These are phyloP conservation scores for Colletotrichum incanum DNA, from an alignment of 2,329 filamentous ascomycete genomes.

Conservation along the genomic window DNA sequence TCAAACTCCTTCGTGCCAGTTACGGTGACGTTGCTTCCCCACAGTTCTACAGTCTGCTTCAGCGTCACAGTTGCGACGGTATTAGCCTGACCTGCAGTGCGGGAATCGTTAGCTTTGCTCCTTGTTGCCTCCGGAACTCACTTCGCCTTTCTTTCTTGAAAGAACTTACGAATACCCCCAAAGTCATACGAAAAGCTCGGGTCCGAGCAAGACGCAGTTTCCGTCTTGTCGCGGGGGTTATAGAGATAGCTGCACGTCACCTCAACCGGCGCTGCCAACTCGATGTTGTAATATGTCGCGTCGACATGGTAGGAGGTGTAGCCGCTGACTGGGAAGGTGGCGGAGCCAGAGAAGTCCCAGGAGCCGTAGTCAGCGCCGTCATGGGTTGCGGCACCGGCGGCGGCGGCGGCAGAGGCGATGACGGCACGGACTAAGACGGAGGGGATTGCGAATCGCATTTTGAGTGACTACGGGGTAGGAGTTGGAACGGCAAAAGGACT, in stretches of 20 bases:
- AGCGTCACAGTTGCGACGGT: slow-evolving; percentile 19
- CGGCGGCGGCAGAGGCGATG: background rate
- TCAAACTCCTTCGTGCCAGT: slow-evolving; percentile 11
- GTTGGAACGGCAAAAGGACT: too few relatives aligned
- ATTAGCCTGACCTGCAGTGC: slow-evolving; percentile 1
- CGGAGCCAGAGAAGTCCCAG: slow-evolving; percentile 29
- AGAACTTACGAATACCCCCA: slow-evolving; percentile 14
- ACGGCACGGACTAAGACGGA: background rate
- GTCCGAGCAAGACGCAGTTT: slow-evolving; percentile 23
- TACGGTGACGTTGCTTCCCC: slow-evolving; percentile 9
- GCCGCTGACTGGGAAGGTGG: slow-evolving; percentile 14
- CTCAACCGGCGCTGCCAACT: slow-evolving; percentile 10
- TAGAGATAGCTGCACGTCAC: slow-evolving; percentile 30
- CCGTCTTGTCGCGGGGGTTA: slow-evolving; percentile 12
- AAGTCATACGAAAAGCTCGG: slow-evolving; percentile 31
- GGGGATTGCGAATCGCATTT: slow-evolving; percentile 2
- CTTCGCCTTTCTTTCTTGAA: too few relatives aligned
- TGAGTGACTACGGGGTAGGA: background rate
- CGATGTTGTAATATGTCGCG: slow-evolving; percentile 15
- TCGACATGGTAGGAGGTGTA: slow-evolving; percentile 24
- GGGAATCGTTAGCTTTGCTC: background rate
- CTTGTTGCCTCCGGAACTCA: background rate
- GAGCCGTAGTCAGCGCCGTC: slow-evolving; percentile 21
- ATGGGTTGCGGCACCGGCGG: background rate
- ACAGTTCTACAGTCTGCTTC: slow-evolving; percentile 20